Percentiles rank a stretch among this genome's conserved stretches.
These are phyloP conservation scores for Colletotrichum coccodes DNA, from an alignment of 2,329 filamentous ascomycete species.

Conservation along the genomic window DNA sequence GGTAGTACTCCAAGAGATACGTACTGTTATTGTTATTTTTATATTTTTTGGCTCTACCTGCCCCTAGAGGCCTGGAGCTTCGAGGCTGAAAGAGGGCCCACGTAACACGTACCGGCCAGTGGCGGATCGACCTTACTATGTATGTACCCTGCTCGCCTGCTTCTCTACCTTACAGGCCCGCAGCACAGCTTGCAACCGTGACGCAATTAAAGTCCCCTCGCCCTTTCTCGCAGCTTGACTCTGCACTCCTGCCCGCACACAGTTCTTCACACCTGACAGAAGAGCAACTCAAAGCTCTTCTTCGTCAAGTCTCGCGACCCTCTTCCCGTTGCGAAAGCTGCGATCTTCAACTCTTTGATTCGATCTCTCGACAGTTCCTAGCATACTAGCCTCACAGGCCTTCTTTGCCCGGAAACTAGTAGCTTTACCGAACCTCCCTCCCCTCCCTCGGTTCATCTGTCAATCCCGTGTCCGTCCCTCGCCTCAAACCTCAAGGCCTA, in stretches of 20 bases:
- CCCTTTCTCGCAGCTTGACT: constrained; percentile 8
- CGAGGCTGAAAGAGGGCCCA: neutral
- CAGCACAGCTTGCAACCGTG: constrained; percentile 21
- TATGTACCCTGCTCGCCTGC: neutral
- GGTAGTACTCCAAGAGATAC: too few relatives aligned
- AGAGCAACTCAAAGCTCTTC: neutral
- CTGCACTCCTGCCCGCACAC: constrained; percentile 10
- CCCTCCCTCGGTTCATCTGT: constrained; percentile 1
- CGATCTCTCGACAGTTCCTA: neutral
- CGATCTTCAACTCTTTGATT: neutral
- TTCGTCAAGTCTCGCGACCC: neutral
- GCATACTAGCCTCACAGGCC: neutral
- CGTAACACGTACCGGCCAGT: constrained; percentile 12
- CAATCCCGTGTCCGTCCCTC: constrained; percentile 5
- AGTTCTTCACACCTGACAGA: neutral
- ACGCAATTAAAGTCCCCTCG: constrained; percentile 31
- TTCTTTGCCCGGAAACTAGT: neutral
- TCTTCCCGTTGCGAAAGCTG: neutral
- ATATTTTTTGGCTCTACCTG: neutral
- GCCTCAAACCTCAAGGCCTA: neutral
- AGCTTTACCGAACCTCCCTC: constrained; percentile 5
- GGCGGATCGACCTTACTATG: constrained; percentile 17
- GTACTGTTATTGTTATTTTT: too few relatives aligned
- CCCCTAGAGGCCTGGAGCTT: neutral
- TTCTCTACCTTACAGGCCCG: neutral